Evolutionary conservation across 805 yeast species (phyloP), one percentile per base, ranked within the genome.

Genomic region (Candida ponderosae): DNA sequence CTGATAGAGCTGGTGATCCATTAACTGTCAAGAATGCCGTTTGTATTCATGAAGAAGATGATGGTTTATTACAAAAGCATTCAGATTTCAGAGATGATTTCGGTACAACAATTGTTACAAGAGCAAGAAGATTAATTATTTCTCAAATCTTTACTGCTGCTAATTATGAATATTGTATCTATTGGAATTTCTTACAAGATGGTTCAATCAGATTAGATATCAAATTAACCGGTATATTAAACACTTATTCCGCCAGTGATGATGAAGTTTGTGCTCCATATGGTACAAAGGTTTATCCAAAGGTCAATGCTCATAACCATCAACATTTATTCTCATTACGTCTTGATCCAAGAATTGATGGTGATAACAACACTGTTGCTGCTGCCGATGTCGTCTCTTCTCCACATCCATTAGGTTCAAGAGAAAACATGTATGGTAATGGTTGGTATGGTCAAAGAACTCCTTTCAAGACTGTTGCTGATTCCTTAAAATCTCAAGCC

Each of bases 111-210:
- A 72, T 82, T 47, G 81, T 77, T 43, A 78, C 87, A 36, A 74
- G 94, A 65, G 82, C 87, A 35, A 79, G 81, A 49, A 78, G 72
- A 59, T 70, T 83, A 59, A 71, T 82, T 41, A 65, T 84, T 39
- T 81, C 89, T 18, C 90, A 83, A 63, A 80, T 83, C 55, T 83
- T 83, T 66, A 83, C 94, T 35, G 90, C 90, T 50, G 87, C 89
- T 35, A 83, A 84, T 70, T 81, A 81, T 57, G 94, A 83, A 66
- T 83, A 83, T 68, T 80, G 88, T 63, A 66, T 83, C 56, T 83
- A 83, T 70, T 83, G 88, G 87, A 76, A 68, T 46, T 79, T 83
- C 65, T 73, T 81, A 68, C 88, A 82, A 65, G 93, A 82, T 59
- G 94, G 90, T 56, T 76, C 87, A 33, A 80, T 83, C 61, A 81